phyloP scores from a whole-genome alignment of 805 yeast species.

The Ogataea methanolica region DNA sequence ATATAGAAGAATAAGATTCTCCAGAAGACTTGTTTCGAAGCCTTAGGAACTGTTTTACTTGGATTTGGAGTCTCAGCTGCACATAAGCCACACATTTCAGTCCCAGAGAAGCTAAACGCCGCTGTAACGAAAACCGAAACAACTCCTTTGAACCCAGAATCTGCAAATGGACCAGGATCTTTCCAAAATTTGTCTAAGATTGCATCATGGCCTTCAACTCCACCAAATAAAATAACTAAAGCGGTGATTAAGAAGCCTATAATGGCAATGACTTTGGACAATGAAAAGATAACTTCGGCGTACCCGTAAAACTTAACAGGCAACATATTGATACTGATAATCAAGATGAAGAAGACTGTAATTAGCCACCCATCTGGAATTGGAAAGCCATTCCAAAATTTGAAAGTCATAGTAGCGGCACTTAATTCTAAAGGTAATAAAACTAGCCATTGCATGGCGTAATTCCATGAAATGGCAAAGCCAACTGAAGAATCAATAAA shows the following conservation, averaged over 20 bases:
- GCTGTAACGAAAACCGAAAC: constrained; percentile 53
- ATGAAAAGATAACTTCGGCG: constrained; percentile 46
- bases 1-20: constrained; percentile 46
- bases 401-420: constrained; percentile 50
- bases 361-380: constrained; percentile 47
- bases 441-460: constrained; percentile 48
- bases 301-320: constrained; percentile 55
- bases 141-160: constrained; percentile 48
- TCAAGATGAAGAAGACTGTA: constrained; percentile 44
- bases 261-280: constrained; percentile 46
- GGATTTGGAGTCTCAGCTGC: constrained; percentile 47
- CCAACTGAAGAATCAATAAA: constrained; percentile 60
- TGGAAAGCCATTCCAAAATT: constrained; percentile 40
- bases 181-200: constrained; percentile 44
- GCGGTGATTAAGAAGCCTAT: constrained; percentile 53
- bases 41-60: constrained; percentile 43
- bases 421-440: constrained; percentile 48
- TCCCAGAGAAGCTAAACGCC: constrained; percentile 50
- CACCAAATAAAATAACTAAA: constrained; percentile 43
- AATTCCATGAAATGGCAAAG: constrained; percentile 58
- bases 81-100: constrained; percentile 49
- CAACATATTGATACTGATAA: constrained; percentile 44
- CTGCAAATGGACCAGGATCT: constrained; percentile 36
- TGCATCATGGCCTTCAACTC: constrained; percentile 39
- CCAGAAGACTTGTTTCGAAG: constrained; percentile 55